Base-by-base conservation (phyloP, 148 eudicot species). In the Polygonum maritimum region DNA sequence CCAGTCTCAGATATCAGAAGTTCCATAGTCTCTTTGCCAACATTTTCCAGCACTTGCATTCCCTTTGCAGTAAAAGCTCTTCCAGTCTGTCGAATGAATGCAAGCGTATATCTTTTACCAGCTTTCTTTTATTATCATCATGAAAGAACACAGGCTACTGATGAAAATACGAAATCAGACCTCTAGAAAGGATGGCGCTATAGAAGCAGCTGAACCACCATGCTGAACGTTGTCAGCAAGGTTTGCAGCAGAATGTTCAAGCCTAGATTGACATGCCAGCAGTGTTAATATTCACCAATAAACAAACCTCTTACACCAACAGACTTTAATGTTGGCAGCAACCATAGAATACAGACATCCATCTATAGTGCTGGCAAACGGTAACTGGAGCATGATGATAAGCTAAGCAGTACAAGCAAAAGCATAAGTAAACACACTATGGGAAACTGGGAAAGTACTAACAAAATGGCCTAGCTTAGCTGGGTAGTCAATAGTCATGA, bases 11-110 rank as follows among this genome's bases (percentile, higher is more conserved):
- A 82, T 39, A 94, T 92, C 78, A 92, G 80, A 73, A 95, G 85
- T 78, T 95, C 97, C 88, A 95, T 89, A n/a, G 97, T 91, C 85
- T 95, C 99, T 79, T 92, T 95, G 13, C 97, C 92, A 60, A 95
- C 96, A 78, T 85, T 85, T 81, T 95, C 97, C 65, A 95, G 99
- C 82, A 87, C 97, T 85, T 95, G 89, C 77, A 95, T 87, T 57
- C 99, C 97, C 83, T 87, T 92, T 40, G 88, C 88, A 55, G 99
- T 90, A 73, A 95, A 86, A 80, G 96, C 92, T 86, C 85, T 95
- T 45, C 99, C 99, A 76, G 90, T 85, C 99, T 95, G 83, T 75
- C 38, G 70, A 39, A 80, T 67, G 14, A 33, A 69, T 69, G 2
- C 13, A 49, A 44, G 51, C 12, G 44, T 33, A 65, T 15, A 11